Base-by-base conservation (phyloP, 495 filamentous ascomycete species). In the Astrothelium macrocarpum region DNA sequence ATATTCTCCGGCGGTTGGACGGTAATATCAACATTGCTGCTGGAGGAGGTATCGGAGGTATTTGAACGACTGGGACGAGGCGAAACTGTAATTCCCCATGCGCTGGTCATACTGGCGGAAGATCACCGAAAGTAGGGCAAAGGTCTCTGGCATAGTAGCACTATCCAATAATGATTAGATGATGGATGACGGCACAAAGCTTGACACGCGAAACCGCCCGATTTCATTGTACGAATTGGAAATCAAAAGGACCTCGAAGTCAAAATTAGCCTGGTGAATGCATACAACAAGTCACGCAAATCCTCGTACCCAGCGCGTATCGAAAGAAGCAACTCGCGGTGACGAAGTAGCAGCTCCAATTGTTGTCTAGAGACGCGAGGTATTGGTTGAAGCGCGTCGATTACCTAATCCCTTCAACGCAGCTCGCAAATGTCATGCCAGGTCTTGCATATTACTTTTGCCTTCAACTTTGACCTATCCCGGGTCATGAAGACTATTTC, bases 401-500 rank as follows among this genome's bases (percentile, higher is more conserved):
- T 56, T 56, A n/a, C n/a, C n/a, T n/a, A n/a, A n/a, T n/a, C n/a
- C n/a, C n/a, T n/a, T n/a, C n/a, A n/a, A n/a, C n/a, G n/a, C n/a
- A n/a, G n/a, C n/a, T n/a, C n/a, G n/a, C n/a, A n/a, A n/a, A n/a
- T n/a, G n/a, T n/a, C n/a, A n/a, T n/a, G n/a, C n/a, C n/a, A n/a
- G n/a, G n/a, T n/a, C n/a, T n/a, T n/a, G n/a, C n/a, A n/a, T n/a
- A n/a, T n/a, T n/a, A n/a, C n/a, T n/a, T n/a, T n/a, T n/a, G n/a
- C n/a, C n/a, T n/a, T n/a, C n/a, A n/a, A n/a, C n/a, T 18, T 18
- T 20, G 5, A 39, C 20, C 45, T 20, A 0, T 20, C 20, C 23
- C 49, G 25, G 49, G 49, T 29, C 49, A 56, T 56, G 43, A 62
- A 45, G 18, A 28, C n/a, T 28, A n/a, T 46, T 28, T 32, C 60